These are phyloP conservation scores for Bolboschoenus planiculmis DNA, from an alignment of 176 grass and related monocot genomes.

Conservation along the genomic window DNA sequence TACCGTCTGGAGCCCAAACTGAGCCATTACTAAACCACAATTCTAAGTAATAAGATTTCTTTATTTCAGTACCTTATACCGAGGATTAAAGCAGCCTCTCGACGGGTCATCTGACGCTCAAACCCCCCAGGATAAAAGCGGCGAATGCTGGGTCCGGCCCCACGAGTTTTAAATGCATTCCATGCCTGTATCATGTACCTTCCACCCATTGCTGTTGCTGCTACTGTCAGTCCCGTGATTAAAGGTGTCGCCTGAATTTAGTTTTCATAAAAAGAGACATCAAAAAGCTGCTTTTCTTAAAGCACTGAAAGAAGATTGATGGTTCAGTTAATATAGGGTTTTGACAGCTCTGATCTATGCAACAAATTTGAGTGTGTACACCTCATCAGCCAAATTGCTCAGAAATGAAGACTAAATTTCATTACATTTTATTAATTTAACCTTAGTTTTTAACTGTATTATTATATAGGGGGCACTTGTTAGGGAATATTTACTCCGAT, in stretches of 20 bases:
- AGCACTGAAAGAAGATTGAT: background rate
- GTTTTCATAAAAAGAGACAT: background rate
- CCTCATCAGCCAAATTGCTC: background rate
- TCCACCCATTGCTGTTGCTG: conserved; percentile 59
- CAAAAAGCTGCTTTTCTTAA: background rate
- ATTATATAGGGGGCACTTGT: background rate
- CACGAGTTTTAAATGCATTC: conserved; percentile 45
- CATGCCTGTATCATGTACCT: conserved; percentile 64
- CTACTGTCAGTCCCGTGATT: conserved; percentile 55
- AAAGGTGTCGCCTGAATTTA: conserved; percentile 50
- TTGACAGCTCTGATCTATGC: background rate
- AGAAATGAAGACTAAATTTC: background rate
- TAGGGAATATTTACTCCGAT: background rate
- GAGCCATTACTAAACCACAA: background rate
- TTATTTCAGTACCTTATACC: conserved; percentile 50
- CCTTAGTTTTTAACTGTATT: background rate
- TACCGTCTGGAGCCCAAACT: background rate
- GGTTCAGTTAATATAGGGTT: background rate
- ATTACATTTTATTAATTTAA: background rate
- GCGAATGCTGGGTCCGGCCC: conserved; percentile 41
- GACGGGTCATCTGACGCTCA: conserved; percentile 66
- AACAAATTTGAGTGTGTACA: background rate
- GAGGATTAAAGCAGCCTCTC: conserved; percentile 79
- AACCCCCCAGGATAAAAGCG: conserved; percentile 83
- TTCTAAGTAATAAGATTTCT: background rate